Evolutionary conservation across 768 basidiomycete species (phyloP).

Genomic region (Leccinum disarticulatum): DNA sequence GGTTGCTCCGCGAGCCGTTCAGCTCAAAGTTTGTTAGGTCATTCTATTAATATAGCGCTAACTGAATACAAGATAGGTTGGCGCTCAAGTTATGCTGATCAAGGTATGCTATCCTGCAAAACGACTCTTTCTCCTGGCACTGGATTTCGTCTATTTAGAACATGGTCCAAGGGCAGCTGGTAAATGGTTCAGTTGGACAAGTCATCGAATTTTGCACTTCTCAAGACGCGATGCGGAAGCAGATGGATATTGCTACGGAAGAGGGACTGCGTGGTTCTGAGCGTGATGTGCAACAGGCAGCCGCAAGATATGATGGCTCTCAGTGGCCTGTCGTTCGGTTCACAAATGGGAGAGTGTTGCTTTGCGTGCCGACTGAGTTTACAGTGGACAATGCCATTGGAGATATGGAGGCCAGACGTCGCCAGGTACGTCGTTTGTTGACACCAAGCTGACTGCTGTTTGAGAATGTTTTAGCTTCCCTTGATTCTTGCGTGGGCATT

Average conservation of each 20-base stretch:
- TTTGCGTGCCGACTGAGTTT: slow-evolving; percentile 60
- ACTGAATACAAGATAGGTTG: slow-evolving; percentile 44
- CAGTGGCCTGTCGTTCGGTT: slow-evolving; percentile 67
- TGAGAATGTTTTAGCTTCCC: slow-evolving; percentile 43
- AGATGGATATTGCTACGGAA: slow-evolving; percentile 39
- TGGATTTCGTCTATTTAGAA: slow-evolving; percentile 44
- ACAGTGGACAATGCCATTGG: slow-evolving; percentile 63
- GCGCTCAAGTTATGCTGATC: slow-evolving; percentile 85
- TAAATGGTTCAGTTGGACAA: slow-evolving; percentile 70
- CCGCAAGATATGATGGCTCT: slow-evolving; percentile 25
- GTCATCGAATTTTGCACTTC: slow-evolving; percentile 47
- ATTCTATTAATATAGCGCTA: background rate
- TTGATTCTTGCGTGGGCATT: slow-evolving; percentile 84
- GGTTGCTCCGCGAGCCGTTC: slow-evolving; percentile 48
- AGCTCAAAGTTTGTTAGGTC: slow-evolving; percentile 45
- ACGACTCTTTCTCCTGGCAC: background rate
- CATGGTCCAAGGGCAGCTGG: slow-evolving; percentile 61
- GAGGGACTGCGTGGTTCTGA: slow-evolving; percentile 34
- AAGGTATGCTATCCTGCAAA: slow-evolving; percentile 43
- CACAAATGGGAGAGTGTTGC: slow-evolving; percentile 42
- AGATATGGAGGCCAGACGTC: slow-evolving; percentile 54
- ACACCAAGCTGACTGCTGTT: background rate
- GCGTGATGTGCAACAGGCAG: slow-evolving; percentile 16
- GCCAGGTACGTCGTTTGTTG: slow-evolving; percentile 44
- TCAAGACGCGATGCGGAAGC: slow-evolving; percentile 40